Percentiles rank a stretch among this genome's conserved stretches.
Evolutionary conservation across 345 rosid species (phyloP).

Genomic region (Lepidium africanum): DNA sequence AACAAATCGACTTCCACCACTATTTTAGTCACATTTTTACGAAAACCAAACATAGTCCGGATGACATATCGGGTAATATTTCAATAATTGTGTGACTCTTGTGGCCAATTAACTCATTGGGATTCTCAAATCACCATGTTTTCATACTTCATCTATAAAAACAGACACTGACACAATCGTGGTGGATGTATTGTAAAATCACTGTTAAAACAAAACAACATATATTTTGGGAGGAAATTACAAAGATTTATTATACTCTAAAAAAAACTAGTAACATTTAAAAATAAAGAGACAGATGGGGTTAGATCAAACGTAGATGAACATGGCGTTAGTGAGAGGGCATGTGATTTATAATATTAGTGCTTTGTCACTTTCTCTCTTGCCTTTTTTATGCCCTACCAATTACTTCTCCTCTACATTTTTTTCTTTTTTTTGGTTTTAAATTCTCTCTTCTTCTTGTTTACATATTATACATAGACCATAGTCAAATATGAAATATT

Average conservation of each 20-base stretch:
- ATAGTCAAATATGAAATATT: neutral
- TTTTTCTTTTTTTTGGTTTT: neutral
- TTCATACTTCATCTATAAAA: neutral
- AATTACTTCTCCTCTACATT: slow-evolving; percentile 11
- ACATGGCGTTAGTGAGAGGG: slow-evolving; percentile 21
- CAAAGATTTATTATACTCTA: neutral
- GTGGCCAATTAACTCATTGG: neutral
- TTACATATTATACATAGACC: neutral
- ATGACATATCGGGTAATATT: no score
- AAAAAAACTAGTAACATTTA: neutral
- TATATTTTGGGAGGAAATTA: neutral
- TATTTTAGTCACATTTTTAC: neutral
- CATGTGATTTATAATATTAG: slow-evolving; percentile 27
- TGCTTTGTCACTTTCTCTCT: slow-evolving; percentile 31
- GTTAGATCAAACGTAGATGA: slow-evolving; percentile 22
- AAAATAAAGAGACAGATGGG: slow-evolving; percentile 20
- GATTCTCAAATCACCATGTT: neutral
- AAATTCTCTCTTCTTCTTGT: neutral
- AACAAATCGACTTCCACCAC: no score
- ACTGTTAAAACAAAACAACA: neutral
- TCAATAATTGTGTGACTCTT: no score
- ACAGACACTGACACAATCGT: neutral
- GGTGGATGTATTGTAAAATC: neutral
- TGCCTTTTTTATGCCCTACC: slow-evolving; percentile 23
- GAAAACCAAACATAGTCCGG: neutral